A percentile compares a stretch with the other conserved stretches of the same genome.
Evolutionary conservation across 2,329 filamentous ascomycete species (phyloP).

Genomic region (Triangularia setosa): DNA sequence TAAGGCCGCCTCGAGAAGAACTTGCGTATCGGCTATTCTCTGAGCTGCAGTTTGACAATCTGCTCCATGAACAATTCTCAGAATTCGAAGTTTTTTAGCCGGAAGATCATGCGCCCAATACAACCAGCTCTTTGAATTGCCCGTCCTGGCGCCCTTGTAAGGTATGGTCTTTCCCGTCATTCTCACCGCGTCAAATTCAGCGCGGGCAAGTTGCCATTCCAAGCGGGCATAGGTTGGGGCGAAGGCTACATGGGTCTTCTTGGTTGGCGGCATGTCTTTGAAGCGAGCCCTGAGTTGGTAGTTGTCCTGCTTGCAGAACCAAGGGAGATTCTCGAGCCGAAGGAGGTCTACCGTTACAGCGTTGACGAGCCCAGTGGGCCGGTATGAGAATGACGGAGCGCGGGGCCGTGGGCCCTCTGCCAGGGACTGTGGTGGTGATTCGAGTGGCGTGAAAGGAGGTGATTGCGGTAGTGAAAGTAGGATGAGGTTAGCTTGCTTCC

Average conservation of each 20-base stretch:
- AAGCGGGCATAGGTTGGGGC: slow-evolving; percentile 30
- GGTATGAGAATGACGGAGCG: neutral
- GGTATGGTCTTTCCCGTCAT: slow-evolving; percentile 20
- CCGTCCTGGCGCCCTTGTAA: slow-evolving; percentile 26
- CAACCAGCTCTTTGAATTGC: slow-evolving; percentile 28
- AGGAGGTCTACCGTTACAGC: neutral
- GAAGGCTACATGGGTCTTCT: slow-evolving; percentile 33
- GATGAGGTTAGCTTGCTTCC: slow-evolving; percentile 32
- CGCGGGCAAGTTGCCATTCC: slow-evolving; percentile 33
- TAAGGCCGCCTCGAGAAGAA: slow-evolving; percentile 33
- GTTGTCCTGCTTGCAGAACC: slow-evolving; percentile 29
- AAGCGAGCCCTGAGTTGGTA: slow-evolving; percentile 27
- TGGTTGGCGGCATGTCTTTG: slow-evolving; percentile 23
- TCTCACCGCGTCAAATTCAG: slow-evolving; percentile 27
- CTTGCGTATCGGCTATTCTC: slow-evolving; percentile 26
- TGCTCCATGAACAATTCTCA: slow-evolving; percentile 25
- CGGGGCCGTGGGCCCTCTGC: neutral
- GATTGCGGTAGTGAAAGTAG: slow-evolving; percentile 19
- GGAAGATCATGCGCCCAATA: slow-evolving; percentile 38
- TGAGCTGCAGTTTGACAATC: slow-evolving; percentile 16
- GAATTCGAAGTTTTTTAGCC: slow-evolving; percentile 29
- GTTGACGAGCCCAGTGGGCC: neutral
- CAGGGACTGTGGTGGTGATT: neutral
- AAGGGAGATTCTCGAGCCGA: slow-evolving; percentile 21
- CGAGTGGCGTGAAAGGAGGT: neutral